These are phyloP conservation scores for Yamadazyma ubonensis DNA, from an alignment of 805 yeast genomes.

Conservation along the genomic window DNA sequence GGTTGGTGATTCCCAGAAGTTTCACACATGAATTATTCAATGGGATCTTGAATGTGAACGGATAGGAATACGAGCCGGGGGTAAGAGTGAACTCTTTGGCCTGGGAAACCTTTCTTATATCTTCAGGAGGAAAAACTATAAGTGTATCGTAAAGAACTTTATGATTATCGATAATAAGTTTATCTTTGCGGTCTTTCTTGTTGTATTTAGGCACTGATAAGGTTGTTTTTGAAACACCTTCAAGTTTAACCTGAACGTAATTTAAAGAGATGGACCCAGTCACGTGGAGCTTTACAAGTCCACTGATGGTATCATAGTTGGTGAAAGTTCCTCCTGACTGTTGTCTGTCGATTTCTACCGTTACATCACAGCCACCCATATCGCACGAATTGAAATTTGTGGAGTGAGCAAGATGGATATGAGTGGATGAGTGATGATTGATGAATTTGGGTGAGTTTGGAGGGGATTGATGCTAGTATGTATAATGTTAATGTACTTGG, in stretches of 20 bases:
- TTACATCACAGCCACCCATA: constrained; percentile 23
- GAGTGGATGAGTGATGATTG: not conserved
- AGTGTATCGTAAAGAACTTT: constrained; percentile 48
- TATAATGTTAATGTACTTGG: too few species aligned
- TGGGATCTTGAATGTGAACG: constrained; percentile 49
- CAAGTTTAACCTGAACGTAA: constrained; percentile 51
- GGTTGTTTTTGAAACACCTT: constrained; percentile 45
- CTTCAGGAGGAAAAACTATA: constrained; percentile 53
- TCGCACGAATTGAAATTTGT: not conserved
- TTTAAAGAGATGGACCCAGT: constrained; percentile 43
- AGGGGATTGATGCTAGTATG: too few species aligned
- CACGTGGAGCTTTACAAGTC: constrained; percentile 39
- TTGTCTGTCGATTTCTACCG: constrained; percentile 32
- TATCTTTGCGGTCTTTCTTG: constrained; percentile 19
- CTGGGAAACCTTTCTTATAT: constrained; percentile 43
- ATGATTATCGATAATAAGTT: constrained; percentile 37
- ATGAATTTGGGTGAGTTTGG: too few species aligned
- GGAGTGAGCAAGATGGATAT: constrained; percentile 9
- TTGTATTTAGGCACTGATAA: constrained; percentile 27
- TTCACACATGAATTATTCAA: constrained; percentile 41
- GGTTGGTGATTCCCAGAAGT: constrained; percentile 26
- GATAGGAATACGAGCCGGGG: constrained; percentile 52
- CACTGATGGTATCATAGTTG: constrained; percentile 44
- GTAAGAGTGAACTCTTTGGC: constrained; percentile 46
- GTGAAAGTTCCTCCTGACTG: constrained; percentile 44